phyloP scores from a whole-genome alignment of 805 yeast genomes.

The Tetrapisispora pingtungensis region DNA sequence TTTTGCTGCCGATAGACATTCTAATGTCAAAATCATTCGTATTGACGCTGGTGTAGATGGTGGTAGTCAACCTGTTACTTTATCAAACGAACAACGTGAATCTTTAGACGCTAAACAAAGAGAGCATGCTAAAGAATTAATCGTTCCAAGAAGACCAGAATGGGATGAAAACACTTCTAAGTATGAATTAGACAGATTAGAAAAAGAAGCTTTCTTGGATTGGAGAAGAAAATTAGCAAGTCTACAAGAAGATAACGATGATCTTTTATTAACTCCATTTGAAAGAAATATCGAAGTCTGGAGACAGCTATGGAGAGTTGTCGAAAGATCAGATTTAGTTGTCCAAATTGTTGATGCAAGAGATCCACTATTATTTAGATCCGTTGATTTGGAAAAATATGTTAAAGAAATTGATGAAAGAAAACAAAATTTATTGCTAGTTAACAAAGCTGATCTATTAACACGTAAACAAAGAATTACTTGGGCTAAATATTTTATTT shows the following conservation, averaged over 20 bases:
- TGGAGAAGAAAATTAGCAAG: constrained; percentile 91
- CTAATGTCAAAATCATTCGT: constrained; percentile 74
- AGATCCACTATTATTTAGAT: constrained; percentile 83
- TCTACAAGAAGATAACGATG: constrained; percentile 68
- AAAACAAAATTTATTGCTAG: constrained; percentile 72
- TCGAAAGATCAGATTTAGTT: constrained; percentile 85
- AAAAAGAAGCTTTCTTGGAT: constrained; percentile 79
- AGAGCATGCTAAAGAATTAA: constrained; percentile 59
- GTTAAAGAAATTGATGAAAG: constrained; percentile 66
- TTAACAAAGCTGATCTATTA: constrained; percentile 87
- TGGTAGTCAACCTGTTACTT: constrained; percentile 45
- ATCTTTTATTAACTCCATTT: constrained; percentile 84
- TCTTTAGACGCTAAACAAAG: constrained; percentile 52
- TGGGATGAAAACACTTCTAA: constrained; percentile 72
- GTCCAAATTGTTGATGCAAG: constrained; percentile 98
- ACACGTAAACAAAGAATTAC: constrained; percentile 62
- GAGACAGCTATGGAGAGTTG: constrained; percentile 97
- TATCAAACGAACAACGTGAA: constrained; percentile 57
- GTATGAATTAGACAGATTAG: constrained; percentile 71
- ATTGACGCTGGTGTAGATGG: constrained; percentile 42
- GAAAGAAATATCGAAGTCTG: constrained; percentile 96
- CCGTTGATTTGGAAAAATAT: constrained; percentile 75
- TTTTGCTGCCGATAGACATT: constrained; percentile 82
- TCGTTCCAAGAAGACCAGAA: constrained; percentile 85
- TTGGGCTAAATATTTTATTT: constrained; percentile 80